These are phyloP conservation scores for Solanum chaucha DNA, from an alignment of 257 asterid genomes.

Conservation along the genomic window DNA sequence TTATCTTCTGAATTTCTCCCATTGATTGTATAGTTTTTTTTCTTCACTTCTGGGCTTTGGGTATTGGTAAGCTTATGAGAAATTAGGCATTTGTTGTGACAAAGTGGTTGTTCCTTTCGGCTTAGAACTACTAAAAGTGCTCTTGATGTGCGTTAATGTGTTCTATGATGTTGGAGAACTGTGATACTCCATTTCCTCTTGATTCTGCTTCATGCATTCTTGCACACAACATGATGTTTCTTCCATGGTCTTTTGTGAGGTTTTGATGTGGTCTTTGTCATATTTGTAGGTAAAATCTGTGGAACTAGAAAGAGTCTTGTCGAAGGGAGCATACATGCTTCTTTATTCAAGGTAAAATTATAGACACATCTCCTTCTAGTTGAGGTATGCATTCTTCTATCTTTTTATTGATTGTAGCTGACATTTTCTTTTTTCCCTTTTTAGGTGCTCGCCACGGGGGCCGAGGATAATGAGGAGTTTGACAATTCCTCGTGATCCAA, in stretches of 20 bases:
- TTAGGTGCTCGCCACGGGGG: slow-evolving; percentile 81
- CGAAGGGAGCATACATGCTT: slow-evolving; percentile 71
- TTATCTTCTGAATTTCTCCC: neutral
- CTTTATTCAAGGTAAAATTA: slow-evolving; percentile 62
- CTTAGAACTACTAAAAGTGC: neutral
- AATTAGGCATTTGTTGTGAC: neutral
- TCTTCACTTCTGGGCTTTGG: neutral
- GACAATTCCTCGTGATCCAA: slow-evolving; percentile 21
- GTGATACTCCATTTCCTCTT: neutral
- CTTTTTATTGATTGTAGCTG: neutral
- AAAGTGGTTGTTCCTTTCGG: neutral
- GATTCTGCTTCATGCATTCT: neutral
- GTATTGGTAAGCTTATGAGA: neutral
- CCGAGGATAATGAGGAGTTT: slow-evolving; percentile 49
- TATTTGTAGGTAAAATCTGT: slow-evolving; percentile 60
- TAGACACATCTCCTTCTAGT: neutral
- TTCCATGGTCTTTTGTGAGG: neutral
- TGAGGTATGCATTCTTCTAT: neutral
- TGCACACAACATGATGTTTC: neutral
- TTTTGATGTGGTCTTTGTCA: slow-evolving; percentile 22
- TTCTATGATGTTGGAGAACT: neutral
- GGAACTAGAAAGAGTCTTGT: slow-evolving; percentile 50
- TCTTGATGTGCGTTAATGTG: neutral
- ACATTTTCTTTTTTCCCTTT: slow-evolving; percentile 5
- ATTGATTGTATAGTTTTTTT: neutral